phyloP scores from a whole-genome alignment of 305 asterid genomes.

The Fraxinus latifolia region DNA sequence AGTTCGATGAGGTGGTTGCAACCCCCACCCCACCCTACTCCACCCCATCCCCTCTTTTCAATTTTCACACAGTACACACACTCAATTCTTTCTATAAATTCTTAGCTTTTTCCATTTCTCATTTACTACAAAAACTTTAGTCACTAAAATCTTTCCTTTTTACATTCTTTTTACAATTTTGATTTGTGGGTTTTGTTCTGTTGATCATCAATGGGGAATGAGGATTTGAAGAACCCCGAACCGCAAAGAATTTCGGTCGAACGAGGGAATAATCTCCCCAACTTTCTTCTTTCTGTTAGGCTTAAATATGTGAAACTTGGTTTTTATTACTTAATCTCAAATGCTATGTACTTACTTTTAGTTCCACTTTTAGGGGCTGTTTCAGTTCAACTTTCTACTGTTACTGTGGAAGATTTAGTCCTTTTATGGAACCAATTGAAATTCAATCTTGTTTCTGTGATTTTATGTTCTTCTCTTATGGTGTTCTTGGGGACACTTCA shows the following conservation, averaged over 20 bases:
- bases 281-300: constrained; percentile 35
- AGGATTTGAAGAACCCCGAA: neutral
- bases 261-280: constrained; percentile 23
- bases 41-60: neutral
- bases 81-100: constrained; percentile 1
- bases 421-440: constrained; percentile 24
- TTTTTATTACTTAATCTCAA: constrained; percentile 36
- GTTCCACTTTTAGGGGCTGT: constrained; percentile 31
- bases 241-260: constrained; percentile 17
- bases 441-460: constrained; percentile 30
- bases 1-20: constrained; percentile 33
- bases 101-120: neutral
- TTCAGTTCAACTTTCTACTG: constrained; percentile 32
- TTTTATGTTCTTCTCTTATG: constrained; percentile 22
- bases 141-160: neutral
- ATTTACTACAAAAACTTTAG: neutral
- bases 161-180: neutral
- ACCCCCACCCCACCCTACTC: constrained; percentile 7
- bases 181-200: constrained; percentile 17
- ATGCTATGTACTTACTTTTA: constrained; percentile 36
- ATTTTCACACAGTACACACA: neutral
- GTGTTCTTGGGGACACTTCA: constrained; percentile 36
- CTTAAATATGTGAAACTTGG: constrained; percentile 52
- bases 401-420: constrained; percentile 24
- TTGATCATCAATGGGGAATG: constrained; percentile 23